These are phyloP conservation scores for Thermoascus crustaceus DNA, from an alignment of 2,329 filamentous ascomycete genomes.

Conservation along the genomic window DNA sequence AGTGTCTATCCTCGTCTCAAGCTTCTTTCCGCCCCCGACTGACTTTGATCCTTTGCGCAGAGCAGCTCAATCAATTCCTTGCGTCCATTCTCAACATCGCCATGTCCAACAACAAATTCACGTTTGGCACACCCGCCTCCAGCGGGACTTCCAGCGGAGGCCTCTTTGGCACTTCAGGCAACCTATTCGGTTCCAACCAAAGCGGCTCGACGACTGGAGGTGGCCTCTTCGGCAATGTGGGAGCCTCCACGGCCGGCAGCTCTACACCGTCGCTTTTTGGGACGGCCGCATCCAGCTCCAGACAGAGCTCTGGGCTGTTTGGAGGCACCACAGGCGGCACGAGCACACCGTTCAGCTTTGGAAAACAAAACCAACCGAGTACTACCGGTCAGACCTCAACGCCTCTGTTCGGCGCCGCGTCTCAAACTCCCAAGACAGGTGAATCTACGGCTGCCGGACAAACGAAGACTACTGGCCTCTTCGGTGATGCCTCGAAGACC, in stretches of 20 bases:
- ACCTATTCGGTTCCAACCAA: constrained; percentile 24
- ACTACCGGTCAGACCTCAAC: constrained; percentile 16
- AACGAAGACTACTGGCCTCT: constrained; percentile 23
- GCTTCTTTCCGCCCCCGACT: constrained; percentile 5
- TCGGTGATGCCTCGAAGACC: constrained; percentile 22
- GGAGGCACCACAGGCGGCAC: constrained; percentile 18
- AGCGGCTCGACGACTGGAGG: constrained; percentile 21
- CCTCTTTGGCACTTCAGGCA: constrained; percentile 27
- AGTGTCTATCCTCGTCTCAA: constrained; percentile 6
- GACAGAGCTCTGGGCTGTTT: constrained; percentile 18
- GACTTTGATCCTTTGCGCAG: constrained; percentile 9
- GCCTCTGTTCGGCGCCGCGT: constrained; percentile 21
- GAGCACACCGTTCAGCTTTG: constrained; percentile 27
- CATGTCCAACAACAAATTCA: constrained; percentile 31
- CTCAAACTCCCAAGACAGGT: constrained; percentile 30
- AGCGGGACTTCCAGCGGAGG: constrained; percentile 25
- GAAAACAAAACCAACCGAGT: constrained; percentile 18
- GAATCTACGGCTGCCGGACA: constrained; percentile 26
- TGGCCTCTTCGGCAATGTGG: constrained; percentile 36
- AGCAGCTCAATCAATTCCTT: constrained; percentile 17
- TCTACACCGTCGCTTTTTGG: constrained; percentile 30
- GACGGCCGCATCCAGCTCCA: constrained; percentile 16
- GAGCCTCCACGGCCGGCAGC: constrained; percentile 24
- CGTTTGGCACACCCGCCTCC: constrained; percentile 30
- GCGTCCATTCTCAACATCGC: constrained; percentile 13